Evolutionary conservation across 805 yeast species (phyloP), one percentile per base, ranked within the genome.

Genomic region (Debaryomyces maramus): DNA sequence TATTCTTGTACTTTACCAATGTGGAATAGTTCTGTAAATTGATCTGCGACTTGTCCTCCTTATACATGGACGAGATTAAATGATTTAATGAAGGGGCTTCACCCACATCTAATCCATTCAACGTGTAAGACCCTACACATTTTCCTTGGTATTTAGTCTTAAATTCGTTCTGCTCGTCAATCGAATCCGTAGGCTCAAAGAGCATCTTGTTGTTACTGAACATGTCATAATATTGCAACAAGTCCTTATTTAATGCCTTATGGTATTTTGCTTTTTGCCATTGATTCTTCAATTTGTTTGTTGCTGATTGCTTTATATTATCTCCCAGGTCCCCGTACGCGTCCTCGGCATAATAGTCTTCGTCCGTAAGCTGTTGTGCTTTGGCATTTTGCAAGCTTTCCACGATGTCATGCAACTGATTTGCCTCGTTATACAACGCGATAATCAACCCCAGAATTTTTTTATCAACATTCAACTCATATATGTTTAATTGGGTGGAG

Each of bases 401-500:
- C 30, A 38, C 38, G 22, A 49, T 34, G 20, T 47, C 58, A 18
- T 52, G 46, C 26, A 54, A 45, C 22, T 47, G 51, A 44, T 67
- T 67, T 14, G 51, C 53, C 34, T 56, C 54, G 31, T 48, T 51
- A 53, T 53, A 70, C n/a, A 69, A 51, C 20, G 60, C 55, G 32
- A 59, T 40, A n/a, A 70, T 47, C 6, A 60, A 38, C n/a, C 53
- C 46, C 5, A 38, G 32, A 10, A 58, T 44, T 22, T 46, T 41
- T 18, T 50, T 55, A 7, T 55, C 56, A 7, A 56, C 50, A 8
- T 47, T 44, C 14, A 70, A 44, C 27, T 52, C 53, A 43, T 64
- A 60, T 5, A 70, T 36, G 22, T 58, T 58, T 22, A 70, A 53
- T 43, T 69, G 73, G 14, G 70, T 70, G 28, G 69, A 60, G 46